Evolutionary conservation across 2,329 filamentous ascomycete genomes (phyloP), one percentile per base, ranked within the genome.

Genomic region (Nemania serpens): DNA sequence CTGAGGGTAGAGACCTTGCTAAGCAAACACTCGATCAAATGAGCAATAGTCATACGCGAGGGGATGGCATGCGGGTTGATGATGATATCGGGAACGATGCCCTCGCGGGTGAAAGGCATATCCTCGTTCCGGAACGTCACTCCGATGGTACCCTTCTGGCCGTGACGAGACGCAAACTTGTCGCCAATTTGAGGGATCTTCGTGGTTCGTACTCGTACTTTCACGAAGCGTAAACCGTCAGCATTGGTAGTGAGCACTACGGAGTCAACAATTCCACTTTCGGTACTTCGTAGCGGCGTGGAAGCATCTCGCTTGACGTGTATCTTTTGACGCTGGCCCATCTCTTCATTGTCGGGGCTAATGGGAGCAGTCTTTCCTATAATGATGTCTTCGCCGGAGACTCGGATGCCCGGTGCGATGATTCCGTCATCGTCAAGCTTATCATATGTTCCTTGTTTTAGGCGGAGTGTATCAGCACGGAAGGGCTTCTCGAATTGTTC

Each of bases 41-140:
- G 95, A 71, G 95, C 95, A 88, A 99, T 99, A 2, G 96, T 99
- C 95, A 99, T 99, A 86, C 95, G 95, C 57, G 95, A 99, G 0
- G 95, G 95, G 85, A 99, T 99, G 74, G 95, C 96, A 84, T 99
- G 95, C 1, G 95, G 95, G 77, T 99, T 99, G 83, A 99, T 98
- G 77, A 99, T 97, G 65, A 99, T 84, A 77, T 99, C 96, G 0
- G 96, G 95, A 0, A 90, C 90, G 55, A 99, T 85, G 70, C 96
- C 95, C 75, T 98, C 92, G 39, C 88, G 83, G 2, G 92, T 95
- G 77, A 99, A 99, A 0, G 96, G 96, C 96, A 99, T 99, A 73
- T 99, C 96, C 77, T 99, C 95, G 70, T 96, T 91, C 51, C 94
- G 88, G 77, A 96, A 99, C 1, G 95, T 98, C 67, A 99, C 94